Base-by-base conservation (phyloP, 164 flowering plant species). In the Nymphaea colorata region DNA sequence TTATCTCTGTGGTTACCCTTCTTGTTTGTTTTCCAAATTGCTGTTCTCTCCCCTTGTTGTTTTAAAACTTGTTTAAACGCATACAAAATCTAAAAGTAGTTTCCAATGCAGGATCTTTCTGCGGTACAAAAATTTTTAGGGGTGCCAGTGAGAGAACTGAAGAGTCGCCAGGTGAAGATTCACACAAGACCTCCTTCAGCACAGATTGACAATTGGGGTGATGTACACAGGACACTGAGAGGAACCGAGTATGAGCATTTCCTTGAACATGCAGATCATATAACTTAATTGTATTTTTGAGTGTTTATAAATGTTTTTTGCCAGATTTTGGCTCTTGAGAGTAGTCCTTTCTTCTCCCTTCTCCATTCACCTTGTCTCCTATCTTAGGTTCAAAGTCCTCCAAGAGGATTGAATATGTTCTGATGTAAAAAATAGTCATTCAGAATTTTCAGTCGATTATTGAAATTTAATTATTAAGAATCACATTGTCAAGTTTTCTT, bases 91-190 rank as follows among this genome's bases (percentile, higher is more conserved):
- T 44, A 3, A 51, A 10, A 0, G 2, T 51, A 15, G 57, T 51
- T 43, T 41, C 74, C 76, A 85, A 84, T 88, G 86, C 83, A 74
- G 74, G 67, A 55, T 3, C 68, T 90, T 62, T 67, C 61, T 3
- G 86, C 83, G 16, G 87, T 90, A 65, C 89, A 79, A 65, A 78
- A 79, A 66, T 92, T 90, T 67, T 76, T 92, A 17, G 65, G 78
- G 63, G 70, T 92, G 41, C 96, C 98, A 1, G 44, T 10, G 17
- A 80, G 77, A 79, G 73, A 78, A 42, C 64, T 92, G 60, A 76
- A 70, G 44, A 92, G 98, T 70, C 82, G 84, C 2, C 98, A 92
- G 67, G 90, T 92, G 14, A 88, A 88, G 66, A 89, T 91, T 76
- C 98, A 91, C 76, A 80, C 75, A 57, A 88, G 87, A 17, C 76